Percentiles rank a stretch among this genome's conserved stretches.
Conservation (phyloP, 306 rosid genomes). For the Lithocarpus polystachyus region DNA sequence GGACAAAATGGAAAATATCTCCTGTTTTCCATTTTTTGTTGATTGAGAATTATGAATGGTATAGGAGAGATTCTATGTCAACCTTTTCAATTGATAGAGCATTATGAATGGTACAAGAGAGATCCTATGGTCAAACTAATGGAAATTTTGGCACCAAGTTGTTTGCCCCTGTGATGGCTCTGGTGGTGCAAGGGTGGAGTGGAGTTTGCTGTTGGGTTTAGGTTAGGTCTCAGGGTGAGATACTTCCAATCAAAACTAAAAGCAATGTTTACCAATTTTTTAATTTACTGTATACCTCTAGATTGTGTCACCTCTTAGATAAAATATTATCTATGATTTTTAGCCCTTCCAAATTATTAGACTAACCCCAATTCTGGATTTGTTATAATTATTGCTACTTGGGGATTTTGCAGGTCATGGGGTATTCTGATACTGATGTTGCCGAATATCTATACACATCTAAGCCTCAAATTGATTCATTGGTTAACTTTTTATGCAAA, state of each 20-base stretch:
- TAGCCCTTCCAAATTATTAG: neutral
- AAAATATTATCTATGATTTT: neutral
- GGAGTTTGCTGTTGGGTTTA: neutral
- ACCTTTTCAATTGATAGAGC: neutral
- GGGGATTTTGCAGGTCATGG: conserved; percentile 66
- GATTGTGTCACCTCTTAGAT: neutral
- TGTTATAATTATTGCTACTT: conserved; percentile 4
- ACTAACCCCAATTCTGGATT: neutral
- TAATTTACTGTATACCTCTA: neutral
- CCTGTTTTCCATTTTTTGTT: neutral
- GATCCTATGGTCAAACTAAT: too few species aligned
- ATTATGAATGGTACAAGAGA: neutral
- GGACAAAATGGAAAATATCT: neutral
- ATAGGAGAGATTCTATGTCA: neutral
- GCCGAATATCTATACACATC: conserved; percentile 81
- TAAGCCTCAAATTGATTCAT: conserved; percentile 56
- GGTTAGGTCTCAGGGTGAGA: neutral
- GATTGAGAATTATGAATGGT: neutral
- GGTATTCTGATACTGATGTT: conserved; percentile 87
- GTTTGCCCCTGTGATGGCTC: neutral
- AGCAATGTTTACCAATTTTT: neutral
- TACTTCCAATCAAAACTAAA: neutral
- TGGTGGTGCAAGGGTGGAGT: neutral
- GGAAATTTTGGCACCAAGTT: neutral
- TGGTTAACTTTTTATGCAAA: conserved; percentile 67